Evolutionary conservation across 164 flowering plant genomes (phyloP).

Genomic region (Protea cynaroides): DNA sequence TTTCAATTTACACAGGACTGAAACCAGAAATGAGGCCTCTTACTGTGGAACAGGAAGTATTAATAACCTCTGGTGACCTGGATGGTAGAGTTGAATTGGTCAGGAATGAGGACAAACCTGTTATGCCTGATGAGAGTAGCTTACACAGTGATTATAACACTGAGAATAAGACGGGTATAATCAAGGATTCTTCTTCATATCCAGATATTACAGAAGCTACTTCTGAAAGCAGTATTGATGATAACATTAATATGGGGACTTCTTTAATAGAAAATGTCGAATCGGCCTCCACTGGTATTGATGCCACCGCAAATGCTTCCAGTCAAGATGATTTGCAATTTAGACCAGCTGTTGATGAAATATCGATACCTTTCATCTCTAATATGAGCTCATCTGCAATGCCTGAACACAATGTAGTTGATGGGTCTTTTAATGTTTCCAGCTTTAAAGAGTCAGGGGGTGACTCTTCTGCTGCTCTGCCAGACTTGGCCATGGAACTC

Average conservation of each 20-base stretch:
- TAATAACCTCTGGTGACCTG: constrained; percentile 28
- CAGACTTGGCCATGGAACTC: constrained; percentile 24
- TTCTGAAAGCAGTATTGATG: constrained; percentile 30
- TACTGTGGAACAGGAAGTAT: constrained; percentile 46
- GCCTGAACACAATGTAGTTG: constrained; percentile 19
- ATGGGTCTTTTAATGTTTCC: constrained; percentile 24
- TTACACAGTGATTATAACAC: constrained; percentile 15
- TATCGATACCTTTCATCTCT: constrained; percentile 22
- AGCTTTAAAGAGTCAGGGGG: constrained; percentile 21
- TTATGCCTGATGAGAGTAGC: neutral
- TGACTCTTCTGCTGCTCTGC: constrained; percentile 13
- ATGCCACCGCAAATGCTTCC: constrained; percentile 14
- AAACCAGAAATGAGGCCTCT: constrained; percentile 52
- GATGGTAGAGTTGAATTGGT: constrained; percentile 23
- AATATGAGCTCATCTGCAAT: constrained; percentile 18
- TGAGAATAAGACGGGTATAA: constrained; percentile 38
- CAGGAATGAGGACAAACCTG: constrained; percentile 12
- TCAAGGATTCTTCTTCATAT: constrained; percentile 35
- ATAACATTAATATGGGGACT: constrained; percentile 17
- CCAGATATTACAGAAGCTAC: constrained; percentile 29
- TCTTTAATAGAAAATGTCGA: constrained; percentile 19
- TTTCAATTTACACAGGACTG: constrained; percentile 30
- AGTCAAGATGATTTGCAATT: constrained; percentile 13
- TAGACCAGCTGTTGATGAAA: constrained; percentile 27
- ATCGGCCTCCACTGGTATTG: constrained; percentile 20